Base-by-base conservation (phyloP, 768 basidiomycete genomes). In the Crassisporium funariophilum region DNA sequence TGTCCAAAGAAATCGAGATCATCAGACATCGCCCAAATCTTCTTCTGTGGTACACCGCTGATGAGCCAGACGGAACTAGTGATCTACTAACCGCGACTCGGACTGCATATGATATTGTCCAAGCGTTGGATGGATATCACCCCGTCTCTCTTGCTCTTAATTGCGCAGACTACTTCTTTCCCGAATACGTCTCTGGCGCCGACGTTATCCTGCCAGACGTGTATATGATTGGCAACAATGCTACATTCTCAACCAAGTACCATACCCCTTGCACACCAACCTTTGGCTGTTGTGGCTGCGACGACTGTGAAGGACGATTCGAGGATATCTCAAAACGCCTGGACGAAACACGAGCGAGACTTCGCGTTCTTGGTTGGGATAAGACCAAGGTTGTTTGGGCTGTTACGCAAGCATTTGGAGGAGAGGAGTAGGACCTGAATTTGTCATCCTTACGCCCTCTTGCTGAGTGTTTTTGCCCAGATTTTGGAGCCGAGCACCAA, bases 41-140 rank as follows among this genome's bases (percentile, higher is more conserved):
- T 10, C 66, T 84, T n/a, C 67, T 83, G 1, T 85, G 82, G 81
- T 86, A 86, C 61, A 86, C 84, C 2, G 83, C 75, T 1, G 83
- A 86, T 45, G 84, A 87, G 57, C 84, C 81, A 0, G 79, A 82
- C 49, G 79, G 79, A 22, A 75, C 71, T 0, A 69, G 70, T 1
- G 74, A 79, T 41, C 76, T 79, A 3, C 64, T 77, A 41, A 63
- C 75, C 34, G 75, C 77, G 4, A 69, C 79, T 4, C 51, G 46
- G 1, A 40, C 33, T 1, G 60, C 81, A 1, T 76, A 77, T 46
- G 71, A 80, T 42, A 51, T 71, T 24, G 78, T 84, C 66, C 73
- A 49, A 38, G 44, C 63, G 15, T 56, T 77, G 4, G 82, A 83
- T 43, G 76, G 77, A 0, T 84, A 83, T 58, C 82, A 83, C 50